Conservation (phyloP, 371 early-diverging fungal genomes). For the Apophysomyces variabilis region DNA sequence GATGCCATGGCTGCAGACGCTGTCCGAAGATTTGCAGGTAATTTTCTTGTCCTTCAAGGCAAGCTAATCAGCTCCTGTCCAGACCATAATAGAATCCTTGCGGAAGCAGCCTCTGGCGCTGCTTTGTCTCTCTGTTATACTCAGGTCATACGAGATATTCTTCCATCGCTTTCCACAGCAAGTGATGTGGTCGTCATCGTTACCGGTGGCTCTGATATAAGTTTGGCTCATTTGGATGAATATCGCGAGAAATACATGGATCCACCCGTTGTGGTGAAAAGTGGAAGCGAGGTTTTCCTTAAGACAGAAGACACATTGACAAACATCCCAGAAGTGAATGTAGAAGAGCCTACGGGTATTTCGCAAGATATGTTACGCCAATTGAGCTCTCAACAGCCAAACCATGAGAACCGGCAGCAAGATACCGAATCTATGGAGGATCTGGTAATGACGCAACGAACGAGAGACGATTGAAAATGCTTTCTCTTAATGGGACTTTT, state of each 20-base stretch:
- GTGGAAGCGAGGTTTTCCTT: constrained; percentile 62
- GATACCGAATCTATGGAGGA: background rate
- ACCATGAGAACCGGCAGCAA: no score
- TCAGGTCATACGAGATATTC: constrained; percentile 56
- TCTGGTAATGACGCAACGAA: background rate
- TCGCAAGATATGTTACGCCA: constrained; percentile 16
- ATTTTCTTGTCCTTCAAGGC: background rate
- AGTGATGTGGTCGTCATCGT: constrained; percentile 62
- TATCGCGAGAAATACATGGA: constrained; percentile 55
- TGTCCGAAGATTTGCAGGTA: constrained; percentile 60
- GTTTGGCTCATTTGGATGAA: constrained; percentile 48
- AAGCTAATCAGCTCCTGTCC: background rate
- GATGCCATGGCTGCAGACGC: constrained; percentile 66
- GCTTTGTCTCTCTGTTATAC: constrained; percentile 59
- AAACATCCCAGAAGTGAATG: constrained; percentile 35
- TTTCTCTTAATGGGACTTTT: no score
- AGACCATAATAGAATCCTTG: constrained; percentile 63
- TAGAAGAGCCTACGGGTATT: constrained; percentile 35
- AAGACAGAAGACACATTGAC: constrained; percentile 53
- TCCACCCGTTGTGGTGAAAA: constrained; percentile 61
- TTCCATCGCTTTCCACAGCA: constrained; percentile 51
- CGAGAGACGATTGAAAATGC: background rate
- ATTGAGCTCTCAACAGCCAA: no score
- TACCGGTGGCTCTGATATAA: constrained; percentile 66
- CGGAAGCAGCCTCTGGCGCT: constrained; percentile 67